Evolutionary conservation across 495 filamentous ascomycete species (phyloP).

Genomic region (Podospora anserina): DNA sequence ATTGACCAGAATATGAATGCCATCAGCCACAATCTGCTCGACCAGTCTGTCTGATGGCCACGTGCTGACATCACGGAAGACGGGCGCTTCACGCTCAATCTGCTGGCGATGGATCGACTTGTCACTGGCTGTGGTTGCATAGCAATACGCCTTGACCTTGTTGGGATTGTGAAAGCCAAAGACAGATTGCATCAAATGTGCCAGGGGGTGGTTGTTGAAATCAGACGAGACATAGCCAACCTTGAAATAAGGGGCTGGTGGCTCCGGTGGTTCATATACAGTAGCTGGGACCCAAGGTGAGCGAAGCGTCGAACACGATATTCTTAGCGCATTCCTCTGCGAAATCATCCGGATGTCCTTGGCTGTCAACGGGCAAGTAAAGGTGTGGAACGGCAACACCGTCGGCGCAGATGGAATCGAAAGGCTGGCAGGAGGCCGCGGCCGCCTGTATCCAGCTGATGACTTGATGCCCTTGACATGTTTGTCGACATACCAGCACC

Average conservation of each 20-base stretch:
- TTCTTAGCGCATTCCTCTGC: slow-evolving; percentile 88
- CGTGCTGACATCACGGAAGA: slow-evolving; percentile 81
- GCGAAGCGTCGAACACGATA: slow-evolving; percentile 82
- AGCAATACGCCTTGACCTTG: slow-evolving; percentile 83
- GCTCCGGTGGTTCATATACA: slow-evolving; percentile 78
- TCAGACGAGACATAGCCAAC: slow-evolving; percentile 97
- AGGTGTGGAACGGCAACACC: slow-evolving; percentile 97
- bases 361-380: slow-evolving; percentile 89
- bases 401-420: slow-evolving; percentile 88
- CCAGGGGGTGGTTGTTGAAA: slow-evolving; percentile 98
- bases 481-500: slow-evolving; percentile 86
- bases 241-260: slow-evolving; percentile 77
- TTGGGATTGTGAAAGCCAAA: slow-evolving; percentile 82
- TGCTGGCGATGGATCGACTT: slow-evolving; percentile 87
- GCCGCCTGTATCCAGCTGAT: slow-evolving; percentile 62
- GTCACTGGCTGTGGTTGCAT: slow-evolving; percentile 93
- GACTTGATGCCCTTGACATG: slow-evolving; percentile 63
- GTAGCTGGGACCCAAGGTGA: slow-evolving; percentile 79
- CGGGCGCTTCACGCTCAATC: slow-evolving; percentile 90
- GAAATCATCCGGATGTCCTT: slow-evolving; percentile 95
- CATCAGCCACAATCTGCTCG: slow-evolving; percentile 86
- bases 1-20: slow-evolving; percentile 94
- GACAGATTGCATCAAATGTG: slow-evolving; percentile 97
- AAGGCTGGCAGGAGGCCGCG: slow-evolving; percentile 69
- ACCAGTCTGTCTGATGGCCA: slow-evolving; percentile 86